Conservation (phyloP, 768 basidiomycete genomes). For the Lentinula sp. region DNA sequence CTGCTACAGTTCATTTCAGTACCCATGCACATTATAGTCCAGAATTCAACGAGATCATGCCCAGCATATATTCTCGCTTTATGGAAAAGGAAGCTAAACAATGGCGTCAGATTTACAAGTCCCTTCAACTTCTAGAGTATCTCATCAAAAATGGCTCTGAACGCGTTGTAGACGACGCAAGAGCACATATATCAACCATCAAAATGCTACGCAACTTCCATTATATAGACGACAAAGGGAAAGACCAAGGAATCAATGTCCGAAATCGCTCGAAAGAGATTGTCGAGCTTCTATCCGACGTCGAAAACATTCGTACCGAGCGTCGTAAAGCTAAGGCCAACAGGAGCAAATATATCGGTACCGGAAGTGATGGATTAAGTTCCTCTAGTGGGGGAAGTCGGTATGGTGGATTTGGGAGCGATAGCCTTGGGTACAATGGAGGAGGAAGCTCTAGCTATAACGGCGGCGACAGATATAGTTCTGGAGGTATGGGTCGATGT, state of each 20-base stretch:
- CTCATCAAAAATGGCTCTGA: slow-evolving; percentile 96
- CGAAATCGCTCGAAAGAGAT: slow-evolving; percentile 92
- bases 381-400: slow-evolving; percentile 52
- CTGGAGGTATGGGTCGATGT: slow-evolving; percentile 10
- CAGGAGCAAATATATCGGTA: slow-evolving; percentile 84
- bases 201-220: slow-evolving; percentile 99
- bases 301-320: slow-evolving; percentile 85
- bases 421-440: slow-evolving; percentile 31
- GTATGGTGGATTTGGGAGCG: slow-evolving; percentile 41
- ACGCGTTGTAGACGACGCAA: slow-evolving; percentile 95
- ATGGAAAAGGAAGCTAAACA: slow-evolving; percentile 98
- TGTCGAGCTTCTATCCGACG: slow-evolving; percentile 85
- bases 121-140: slow-evolving; percentile 91
- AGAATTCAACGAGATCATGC: slow-evolving; percentile 99
- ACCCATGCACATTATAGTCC: slow-evolving; percentile 46
- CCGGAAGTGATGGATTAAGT: slow-evolving; percentile 74
- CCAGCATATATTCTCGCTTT: slow-evolving; percentile 88
- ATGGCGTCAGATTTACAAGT: slow-evolving; percentile 99
- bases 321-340: slow-evolving; percentile 90
- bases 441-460: slow-evolving; percentile 38
- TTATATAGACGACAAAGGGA: slow-evolving; percentile 97
- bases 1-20: neutral
- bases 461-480: slow-evolving; percentile 22
- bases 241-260: slow-evolving; percentile 97
- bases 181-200: slow-evolving; percentile 89